Evolutionary conservation across 2,329 filamentous ascomycete species (phyloP).

Genomic region (Alternaria sp.): DNA sequence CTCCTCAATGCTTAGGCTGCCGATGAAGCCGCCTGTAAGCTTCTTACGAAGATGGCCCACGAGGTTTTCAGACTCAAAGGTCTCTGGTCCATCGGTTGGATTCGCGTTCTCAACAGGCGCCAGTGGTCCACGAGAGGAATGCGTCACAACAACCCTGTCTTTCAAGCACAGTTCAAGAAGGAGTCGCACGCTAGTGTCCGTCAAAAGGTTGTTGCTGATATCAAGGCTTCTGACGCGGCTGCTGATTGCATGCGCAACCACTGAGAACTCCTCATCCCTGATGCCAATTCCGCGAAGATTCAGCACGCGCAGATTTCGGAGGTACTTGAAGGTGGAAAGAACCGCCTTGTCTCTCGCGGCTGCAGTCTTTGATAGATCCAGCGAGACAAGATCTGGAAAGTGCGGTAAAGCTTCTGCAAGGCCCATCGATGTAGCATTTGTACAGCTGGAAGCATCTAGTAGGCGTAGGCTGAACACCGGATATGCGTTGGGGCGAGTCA

Average conservation of each 20-base stretch:
- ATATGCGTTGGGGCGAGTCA: conserved; percentile 30
- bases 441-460: conserved; percentile 62
- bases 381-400: conserved; percentile 62
- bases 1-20: conserved; percentile 62
- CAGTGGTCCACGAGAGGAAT: conserved; percentile 20
- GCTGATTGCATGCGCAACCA: conserved; percentile 60
- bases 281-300: conserved; percentile 62
- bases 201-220: conserved; percentile 63
- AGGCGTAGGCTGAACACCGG: conserved; percentile 59
- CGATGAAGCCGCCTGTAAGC: conserved; percentile 52
- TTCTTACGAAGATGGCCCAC: conserved; percentile 57
- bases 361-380: conserved; percentile 63
- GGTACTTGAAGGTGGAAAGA: conserved; percentile 53
- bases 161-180: conserved; percentile 61
- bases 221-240: conserved; percentile 63
- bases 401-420: conserved; percentile 59
- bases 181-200: conserved; percentile 60
- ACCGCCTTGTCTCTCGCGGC: conserved; percentile 58
- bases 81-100: conserved; percentile 45
- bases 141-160: conserved; percentile 17
- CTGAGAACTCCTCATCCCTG: conserved; percentile 59
- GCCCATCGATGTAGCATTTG: conserved; percentile 63
- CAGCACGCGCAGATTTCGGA: conserved; percentile 62
- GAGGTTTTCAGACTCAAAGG: conserved; percentile 53
- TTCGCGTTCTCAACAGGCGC: conserved; percentile 32